Evolutionary conservation across 2,329 filamentous ascomycete genomes (phyloP).

Genomic region (Graphilbum sp.): DNA sequence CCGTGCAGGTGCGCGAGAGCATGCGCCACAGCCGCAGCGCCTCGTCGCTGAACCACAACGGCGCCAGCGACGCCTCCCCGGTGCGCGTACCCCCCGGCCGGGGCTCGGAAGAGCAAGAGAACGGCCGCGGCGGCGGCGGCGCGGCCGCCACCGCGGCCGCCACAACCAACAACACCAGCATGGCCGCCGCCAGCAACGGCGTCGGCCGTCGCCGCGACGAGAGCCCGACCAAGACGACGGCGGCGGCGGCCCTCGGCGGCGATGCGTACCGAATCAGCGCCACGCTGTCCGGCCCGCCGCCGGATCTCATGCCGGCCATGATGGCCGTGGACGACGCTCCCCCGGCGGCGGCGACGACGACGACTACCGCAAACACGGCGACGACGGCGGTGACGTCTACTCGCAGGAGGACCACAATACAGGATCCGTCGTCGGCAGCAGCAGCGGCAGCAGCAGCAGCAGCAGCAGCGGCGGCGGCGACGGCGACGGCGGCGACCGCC

Average conservation of each 20-base stretch:
- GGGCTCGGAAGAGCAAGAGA: conserved; percentile 45
- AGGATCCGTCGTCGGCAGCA: neutral
- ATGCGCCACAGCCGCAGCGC: conserved; percentile 30
- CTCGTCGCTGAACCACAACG: conserved; percentile 24
- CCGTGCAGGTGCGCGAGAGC: conserved; percentile 37
- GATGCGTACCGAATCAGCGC: too few species aligned
- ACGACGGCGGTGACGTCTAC: conserved; percentile 1
- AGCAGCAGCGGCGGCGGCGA: neutral
- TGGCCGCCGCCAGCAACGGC: neutral
- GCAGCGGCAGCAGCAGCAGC: neutral
- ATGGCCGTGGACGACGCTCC: conserved; percentile 14
- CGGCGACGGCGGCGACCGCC: neutral
- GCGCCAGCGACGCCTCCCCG: conserved; percentile 44
- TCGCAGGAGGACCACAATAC: too few species aligned
- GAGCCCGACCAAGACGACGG: conserved; percentile 41
- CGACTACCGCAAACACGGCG: conserved; percentile 11
- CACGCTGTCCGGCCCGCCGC: conserved; percentile 40
- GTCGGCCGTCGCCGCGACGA: conserved; percentile 14
- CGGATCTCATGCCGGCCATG: conserved; percentile 26
- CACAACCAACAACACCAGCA: too few species aligned
- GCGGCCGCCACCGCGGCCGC: conserved; percentile 1
- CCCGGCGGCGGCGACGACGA: conserved; percentile 10
- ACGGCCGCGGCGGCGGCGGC: conserved; percentile 8
- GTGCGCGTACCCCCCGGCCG: conserved; percentile 38
- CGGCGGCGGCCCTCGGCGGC: too few species aligned